These are phyloP conservation scores for Aspergillus glaucus DNA, from an alignment of 2,329 filamentous ascomycete genomes.

Conservation along the genomic window DNA sequence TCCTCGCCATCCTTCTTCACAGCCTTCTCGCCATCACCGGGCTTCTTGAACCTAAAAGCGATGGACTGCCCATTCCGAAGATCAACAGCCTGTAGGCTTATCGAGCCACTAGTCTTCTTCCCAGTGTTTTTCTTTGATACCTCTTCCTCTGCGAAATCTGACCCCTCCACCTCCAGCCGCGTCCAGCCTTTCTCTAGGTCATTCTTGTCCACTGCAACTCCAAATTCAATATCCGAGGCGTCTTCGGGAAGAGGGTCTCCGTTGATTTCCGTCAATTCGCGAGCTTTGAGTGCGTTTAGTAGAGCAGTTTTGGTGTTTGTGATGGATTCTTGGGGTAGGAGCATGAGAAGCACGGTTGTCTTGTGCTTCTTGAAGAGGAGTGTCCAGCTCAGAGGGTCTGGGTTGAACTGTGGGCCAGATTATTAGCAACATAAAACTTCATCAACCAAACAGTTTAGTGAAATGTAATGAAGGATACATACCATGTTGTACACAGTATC, in stretches of 20 bases:
- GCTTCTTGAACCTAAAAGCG: slow-evolving; percentile 31
- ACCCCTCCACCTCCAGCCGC: slow-evolving; percentile 30
- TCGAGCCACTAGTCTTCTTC: slow-evolving; percentile 18
- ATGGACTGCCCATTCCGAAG: slow-evolving; percentile 25
- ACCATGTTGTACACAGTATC: slow-evolving; percentile 1
- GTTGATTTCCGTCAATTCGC: slow-evolving; percentile 35
- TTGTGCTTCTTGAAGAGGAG: slow-evolving; percentile 68
- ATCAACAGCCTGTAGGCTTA: slow-evolving; percentile 21
- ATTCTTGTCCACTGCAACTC: slow-evolving; percentile 41
- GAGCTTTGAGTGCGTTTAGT: slow-evolving; percentile 48
- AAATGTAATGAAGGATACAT: neutral
- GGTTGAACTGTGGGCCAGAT: slow-evolving; percentile 9
- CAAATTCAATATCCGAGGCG: slow-evolving; percentile 41
- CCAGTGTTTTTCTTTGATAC: slow-evolving; percentile 10
- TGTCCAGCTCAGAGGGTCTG: slow-evolving; percentile 51
- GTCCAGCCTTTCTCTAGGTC: slow-evolving; percentile 48
- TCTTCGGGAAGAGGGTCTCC: slow-evolving; percentile 32
- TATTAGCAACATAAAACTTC: neutral
- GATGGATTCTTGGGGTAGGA: slow-evolving; percentile 54
- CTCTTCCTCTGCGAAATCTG: slow-evolving; percentile 20
- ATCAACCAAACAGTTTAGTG: neutral
- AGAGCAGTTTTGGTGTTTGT: slow-evolving; percentile 53
- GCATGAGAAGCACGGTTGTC: slow-evolving; percentile 63
- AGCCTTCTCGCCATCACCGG: slow-evolving; percentile 3
- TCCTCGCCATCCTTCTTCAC: slow-evolving; percentile 11